phyloP scores from a whole-genome alignment of 305 asterid genomes.

The Ilex paraguariensis region DNA sequence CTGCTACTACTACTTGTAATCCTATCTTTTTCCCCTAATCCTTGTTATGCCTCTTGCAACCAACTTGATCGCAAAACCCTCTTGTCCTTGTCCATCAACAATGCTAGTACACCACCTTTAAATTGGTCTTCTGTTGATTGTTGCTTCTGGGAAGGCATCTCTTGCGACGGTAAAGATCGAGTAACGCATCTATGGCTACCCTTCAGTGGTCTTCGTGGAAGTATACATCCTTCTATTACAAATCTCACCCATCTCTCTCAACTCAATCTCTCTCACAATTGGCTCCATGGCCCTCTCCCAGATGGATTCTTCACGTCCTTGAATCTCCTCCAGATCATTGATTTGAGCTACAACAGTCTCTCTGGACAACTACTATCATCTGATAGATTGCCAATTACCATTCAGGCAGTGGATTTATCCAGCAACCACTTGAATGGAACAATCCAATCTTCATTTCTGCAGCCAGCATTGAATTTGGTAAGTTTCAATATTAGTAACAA shows the following conservation, averaged over 20 bases:
- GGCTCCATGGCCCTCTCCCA: constrained; percentile 34
- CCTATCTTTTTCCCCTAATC: neutral
- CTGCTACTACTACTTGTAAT: neutral
- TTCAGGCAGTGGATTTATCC: constrained; percentile 47
- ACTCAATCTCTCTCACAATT: constrained; percentile 44
- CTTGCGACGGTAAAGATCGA: constrained; percentile 18
- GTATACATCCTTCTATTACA: constrained; percentile 17
- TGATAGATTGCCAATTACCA: constrained; percentile 17
- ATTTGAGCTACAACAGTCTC: constrained; percentile 24
- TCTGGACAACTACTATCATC: constrained; percentile 9
- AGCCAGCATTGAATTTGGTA: constrained; percentile 35
- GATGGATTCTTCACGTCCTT: constrained; percentile 5
- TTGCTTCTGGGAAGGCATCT: constrained; percentile 51
- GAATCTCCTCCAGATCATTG: constrained; percentile 15
- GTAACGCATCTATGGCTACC: constrained; percentile 30
- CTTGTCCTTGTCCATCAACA: constrained; percentile 20
- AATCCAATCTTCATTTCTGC: constrained; percentile 39
- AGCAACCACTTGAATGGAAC: constrained; percentile 61
- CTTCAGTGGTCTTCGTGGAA: constrained; percentile 14
- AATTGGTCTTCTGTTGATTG: constrained; percentile 32
- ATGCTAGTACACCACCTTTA: constrained; percentile 16
- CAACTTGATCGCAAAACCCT: constrained; percentile 33
- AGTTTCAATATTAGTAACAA: constrained; percentile 66
- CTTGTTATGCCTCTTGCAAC: constrained; percentile 18
- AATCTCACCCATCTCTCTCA: constrained; percentile 41